Evolutionary conservation across 2,329 filamentous ascomycete species (phyloP).

Genomic region (Aspergillus ustus): DNA sequence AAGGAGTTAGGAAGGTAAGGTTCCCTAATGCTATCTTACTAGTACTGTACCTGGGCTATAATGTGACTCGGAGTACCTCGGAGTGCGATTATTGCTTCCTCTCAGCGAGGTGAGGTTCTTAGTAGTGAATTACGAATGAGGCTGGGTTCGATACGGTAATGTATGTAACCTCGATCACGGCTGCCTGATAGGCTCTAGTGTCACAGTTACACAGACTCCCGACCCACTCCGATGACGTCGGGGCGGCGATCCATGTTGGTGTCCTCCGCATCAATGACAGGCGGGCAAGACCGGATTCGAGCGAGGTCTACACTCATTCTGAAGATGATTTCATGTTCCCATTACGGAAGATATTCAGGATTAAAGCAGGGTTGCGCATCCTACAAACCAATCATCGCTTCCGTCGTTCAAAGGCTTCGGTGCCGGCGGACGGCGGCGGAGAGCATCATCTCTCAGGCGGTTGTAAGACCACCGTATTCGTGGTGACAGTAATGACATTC

Average conservation of each 20-base stretch:
- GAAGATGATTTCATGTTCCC: neutral
- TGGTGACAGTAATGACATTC: neutral
- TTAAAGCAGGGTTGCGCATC: neutral
- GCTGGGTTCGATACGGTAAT: neutral
- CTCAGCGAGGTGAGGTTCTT: too few species aligned
- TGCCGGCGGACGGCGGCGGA: neutral
- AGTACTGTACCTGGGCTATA: too few species aligned
- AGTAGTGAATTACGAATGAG: neutral
- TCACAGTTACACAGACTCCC: neutral
- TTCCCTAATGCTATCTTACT: too few species aligned
- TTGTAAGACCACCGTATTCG: neutral
- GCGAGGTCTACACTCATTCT: neutral
- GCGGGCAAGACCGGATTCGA: neutral
- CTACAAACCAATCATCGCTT: neutral
- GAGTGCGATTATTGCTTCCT: too few species aligned
- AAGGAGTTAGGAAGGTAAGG: too few species aligned
- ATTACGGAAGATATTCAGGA: neutral
- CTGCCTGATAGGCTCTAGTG: neutral
- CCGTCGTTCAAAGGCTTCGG: neutral
- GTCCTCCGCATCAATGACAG: neutral
- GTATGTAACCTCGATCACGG: neutral
- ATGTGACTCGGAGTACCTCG: too few species aligned
- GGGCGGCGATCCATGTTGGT: neutral
- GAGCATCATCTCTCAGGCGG: neutral
- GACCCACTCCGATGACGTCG: neutral